These are phyloP conservation scores for Ophiocordyceps polyrhachis-furcata DNA, from an alignment of 2,329 filamentous ascomycete genomes.

Conservation along the genomic window DNA sequence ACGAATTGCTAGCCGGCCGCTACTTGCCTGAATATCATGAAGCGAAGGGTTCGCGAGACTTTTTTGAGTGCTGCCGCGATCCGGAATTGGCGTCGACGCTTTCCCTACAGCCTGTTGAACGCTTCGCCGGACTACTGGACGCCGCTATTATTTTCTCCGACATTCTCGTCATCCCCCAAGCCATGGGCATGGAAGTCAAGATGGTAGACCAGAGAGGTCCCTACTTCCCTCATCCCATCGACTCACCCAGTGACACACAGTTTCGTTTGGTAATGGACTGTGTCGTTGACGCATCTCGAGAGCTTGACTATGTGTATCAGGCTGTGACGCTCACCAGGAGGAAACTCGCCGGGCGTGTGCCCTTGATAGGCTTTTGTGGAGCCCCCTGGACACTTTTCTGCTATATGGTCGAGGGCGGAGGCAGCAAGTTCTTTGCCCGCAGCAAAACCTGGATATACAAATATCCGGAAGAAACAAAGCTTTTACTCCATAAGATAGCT, in stretches of 20 bases:
- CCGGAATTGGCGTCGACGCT: conserved; percentile 85
- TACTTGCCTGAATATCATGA: conserved; percentile 97
- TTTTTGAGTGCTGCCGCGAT: conserved; percentile 92
- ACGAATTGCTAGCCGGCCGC: conserved; percentile 49
- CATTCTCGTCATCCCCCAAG: conserved; percentile 93
- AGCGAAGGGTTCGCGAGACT: conserved; percentile 78
- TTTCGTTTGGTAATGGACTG: conserved; percentile 60
- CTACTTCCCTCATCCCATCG: conserved; percentile 74
- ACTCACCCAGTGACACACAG: conserved; percentile 63
- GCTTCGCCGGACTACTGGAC: conserved; percentile 77
- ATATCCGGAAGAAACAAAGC: conserved; percentile 63
- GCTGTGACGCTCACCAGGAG: conserved; percentile 80
- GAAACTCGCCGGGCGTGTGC: conserved; percentile 76
- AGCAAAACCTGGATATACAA: conserved; percentile 95
- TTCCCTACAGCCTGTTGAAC: conserved; percentile 87
- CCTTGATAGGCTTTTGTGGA: conserved; percentile 89
- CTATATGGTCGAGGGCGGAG: conserved; percentile 98
- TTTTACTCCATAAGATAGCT: conserved; percentile 73
- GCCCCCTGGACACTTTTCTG: conserved; percentile 93
- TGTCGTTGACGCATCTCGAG: conserved; percentile 65
- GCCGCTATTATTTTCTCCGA: conserved; percentile 98
- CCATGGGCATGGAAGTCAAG: conserved; percentile 95
- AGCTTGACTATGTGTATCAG: conserved; percentile 87
- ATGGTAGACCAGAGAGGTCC: conserved; percentile 97
- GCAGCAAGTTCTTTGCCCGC: conserved; percentile 85